Evolutionary conservation across 495 filamentous ascomycete genomes (phyloP).

Genomic region (Lophiotrema nucula): DNA sequence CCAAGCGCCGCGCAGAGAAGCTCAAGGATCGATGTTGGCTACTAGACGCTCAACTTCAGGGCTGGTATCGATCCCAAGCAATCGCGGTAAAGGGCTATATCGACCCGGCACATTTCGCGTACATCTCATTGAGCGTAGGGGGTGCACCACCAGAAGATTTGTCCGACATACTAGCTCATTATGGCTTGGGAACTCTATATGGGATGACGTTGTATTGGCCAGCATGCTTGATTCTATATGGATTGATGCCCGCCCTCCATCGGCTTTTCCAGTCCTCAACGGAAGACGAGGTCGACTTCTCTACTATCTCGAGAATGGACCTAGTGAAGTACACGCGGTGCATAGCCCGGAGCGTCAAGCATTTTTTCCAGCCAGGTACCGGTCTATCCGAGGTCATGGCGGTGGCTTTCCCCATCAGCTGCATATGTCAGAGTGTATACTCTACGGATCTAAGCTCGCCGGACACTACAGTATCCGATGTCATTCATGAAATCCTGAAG

Average conservation of each 20-base stretch:
- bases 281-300: neutral
- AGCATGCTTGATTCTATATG: conserved; percentile 4
- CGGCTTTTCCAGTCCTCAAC: neutral
- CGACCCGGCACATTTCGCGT: neutral
- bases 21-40: conserved; percentile 9
- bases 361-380: conserved; percentile 3
- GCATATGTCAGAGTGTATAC: neutral
- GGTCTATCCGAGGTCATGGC: conserved; percentile 1
- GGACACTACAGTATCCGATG: no score
- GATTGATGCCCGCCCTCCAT: neutral
- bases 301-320: neutral
- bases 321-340: neutral
- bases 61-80: conserved; percentile 9
- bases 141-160: neutral
- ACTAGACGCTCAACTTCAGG: conserved; percentile 9
- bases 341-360: conserved; percentile 3
- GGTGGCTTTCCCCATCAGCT: neutral
- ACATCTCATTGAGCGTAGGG: neutral
- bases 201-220: conserved; percentile 13
- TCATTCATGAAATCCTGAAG: no score
- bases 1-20: neutral
- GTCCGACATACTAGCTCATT: neutral
- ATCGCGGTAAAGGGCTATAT: neutral
- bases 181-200: neutral
- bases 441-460: neutral